A percentile compares a stretch with the other conserved stretches of the same genome.
phyloP scores from a whole-genome alignment of 768 basidiomycete genomes.

The Mycena haematopus region DNA sequence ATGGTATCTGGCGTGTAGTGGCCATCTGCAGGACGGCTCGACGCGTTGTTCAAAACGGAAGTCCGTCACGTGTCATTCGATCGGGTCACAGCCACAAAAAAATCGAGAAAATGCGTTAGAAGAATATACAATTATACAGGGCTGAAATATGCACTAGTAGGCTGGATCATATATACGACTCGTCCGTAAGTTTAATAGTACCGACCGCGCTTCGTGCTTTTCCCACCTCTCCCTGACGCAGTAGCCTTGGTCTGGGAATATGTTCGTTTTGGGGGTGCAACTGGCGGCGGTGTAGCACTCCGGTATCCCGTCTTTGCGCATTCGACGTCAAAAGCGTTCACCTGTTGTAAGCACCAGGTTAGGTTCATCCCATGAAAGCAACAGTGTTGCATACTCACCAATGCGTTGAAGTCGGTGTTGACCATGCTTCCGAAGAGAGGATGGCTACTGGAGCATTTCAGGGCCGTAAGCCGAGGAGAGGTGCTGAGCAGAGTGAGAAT shows the following conservation, averaged over 20 bases:
- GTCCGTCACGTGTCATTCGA: slow-evolving; percentile 1
- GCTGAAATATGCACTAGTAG: background rate
- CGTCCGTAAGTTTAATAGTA: background rate
- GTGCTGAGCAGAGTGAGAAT: slow-evolving; percentile 17
- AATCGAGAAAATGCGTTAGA: background rate
- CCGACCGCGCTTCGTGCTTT: slow-evolving; percentile 24
- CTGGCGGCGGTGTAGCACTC: slow-evolving; percentile 5
- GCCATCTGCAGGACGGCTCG: background rate
- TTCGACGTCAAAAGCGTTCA: slow-evolving; percentile 47
- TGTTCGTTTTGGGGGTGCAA: slow-evolving; percentile 25
- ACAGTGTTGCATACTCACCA: slow-evolving; percentile 34
- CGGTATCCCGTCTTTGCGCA: slow-evolving; percentile 46
- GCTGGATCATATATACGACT: background rate
- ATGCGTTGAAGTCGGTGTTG: slow-evolving; percentile 44
- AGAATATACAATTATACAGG: background rate
- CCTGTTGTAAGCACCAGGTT: slow-evolving; percentile 5
- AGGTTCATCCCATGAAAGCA: background rate
- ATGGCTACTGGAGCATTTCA: slow-evolving; percentile 48
- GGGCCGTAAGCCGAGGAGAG: slow-evolving; percentile 48
- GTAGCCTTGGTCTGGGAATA: slow-evolving; percentile 23
- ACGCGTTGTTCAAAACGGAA: background rate
- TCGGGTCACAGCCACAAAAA: background rate
- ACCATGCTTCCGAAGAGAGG: slow-evolving; percentile 53
- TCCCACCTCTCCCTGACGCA: slow-evolving; percentile 5
- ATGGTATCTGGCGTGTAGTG: slow-evolving; percentile 35